Percentiles rank a stretch among this genome's conserved stretches.
These are phyloP conservation scores for Penicillium sp. DNA, from an alignment of 2,329 filamentous ascomycete species.

Conservation along the genomic window DNA sequence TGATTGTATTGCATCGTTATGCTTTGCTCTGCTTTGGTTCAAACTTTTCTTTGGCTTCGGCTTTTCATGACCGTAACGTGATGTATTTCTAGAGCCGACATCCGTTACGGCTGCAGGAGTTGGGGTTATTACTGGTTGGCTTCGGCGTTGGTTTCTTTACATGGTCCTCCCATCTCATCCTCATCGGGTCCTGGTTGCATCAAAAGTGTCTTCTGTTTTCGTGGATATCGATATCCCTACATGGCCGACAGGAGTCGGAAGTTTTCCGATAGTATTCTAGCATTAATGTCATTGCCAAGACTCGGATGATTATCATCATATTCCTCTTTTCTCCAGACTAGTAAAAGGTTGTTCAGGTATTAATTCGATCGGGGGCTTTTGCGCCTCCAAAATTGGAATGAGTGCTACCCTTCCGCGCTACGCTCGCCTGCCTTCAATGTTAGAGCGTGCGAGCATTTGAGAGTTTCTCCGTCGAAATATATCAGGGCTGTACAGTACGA, in stretches of 20 bases:
- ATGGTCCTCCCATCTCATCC: slow-evolving; percentile 17
- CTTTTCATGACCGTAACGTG: slow-evolving; percentile 19
- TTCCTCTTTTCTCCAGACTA: too few relatives aligned
- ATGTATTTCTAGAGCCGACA: slow-evolving; percentile 16
- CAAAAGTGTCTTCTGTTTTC: slow-evolving; percentile 25
- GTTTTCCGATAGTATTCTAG: slow-evolving; percentile 16
- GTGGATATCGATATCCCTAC: slow-evolving; percentile 10
- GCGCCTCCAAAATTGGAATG: too few relatives aligned
- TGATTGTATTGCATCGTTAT: neutral
- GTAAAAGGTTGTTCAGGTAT: too few relatives aligned
- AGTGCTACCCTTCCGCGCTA: too few relatives aligned
- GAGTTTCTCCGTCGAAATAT: too few relatives aligned
- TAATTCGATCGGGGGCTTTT: too few relatives aligned
- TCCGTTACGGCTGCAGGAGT: neutral
- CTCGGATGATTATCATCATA: slow-evolving; percentile 13
- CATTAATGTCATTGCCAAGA: slow-evolving; percentile 26
- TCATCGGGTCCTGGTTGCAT: slow-evolving; percentile 23
- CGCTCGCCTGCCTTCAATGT: too few relatives aligned
- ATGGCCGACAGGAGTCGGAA: neutral
- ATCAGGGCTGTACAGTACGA: too few relatives aligned
- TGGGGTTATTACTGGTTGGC: neutral
- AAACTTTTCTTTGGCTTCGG: neutral
- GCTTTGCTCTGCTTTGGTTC: neutral
- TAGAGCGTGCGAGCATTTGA: too few relatives aligned
- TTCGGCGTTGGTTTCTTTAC: slow-evolving; percentile 1